Base-by-base conservation (phyloP, 371 early-diverging fungal genomes). In the Choanephora cucurbitarum region DNA sequence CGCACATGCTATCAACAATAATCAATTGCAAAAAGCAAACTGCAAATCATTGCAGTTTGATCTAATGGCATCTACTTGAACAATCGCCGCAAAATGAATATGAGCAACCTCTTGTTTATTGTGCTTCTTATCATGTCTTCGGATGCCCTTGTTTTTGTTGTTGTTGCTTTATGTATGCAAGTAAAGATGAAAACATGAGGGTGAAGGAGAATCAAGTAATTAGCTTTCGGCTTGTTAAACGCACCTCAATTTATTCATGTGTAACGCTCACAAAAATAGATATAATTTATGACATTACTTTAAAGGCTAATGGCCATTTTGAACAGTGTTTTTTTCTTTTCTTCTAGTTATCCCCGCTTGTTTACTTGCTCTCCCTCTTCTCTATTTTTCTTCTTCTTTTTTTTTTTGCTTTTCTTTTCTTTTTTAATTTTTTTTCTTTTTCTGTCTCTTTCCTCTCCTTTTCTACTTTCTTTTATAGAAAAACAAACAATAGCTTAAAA, bases 181-280 rank as follows among this genome's bases (percentile, higher is more conserved):
- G 7, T 28, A 28, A 5, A 28, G 28, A 28, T 28, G 28, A 28
- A 28, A n/a, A n/a, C n/a, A n/a, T n/a, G n/a, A 7, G 28, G 7
- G 28, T 7, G 11, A 43, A 44, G 44, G 49, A 44, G 44, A 13
- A 10, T 1, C 28, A 37, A 14, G 37, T 37, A 37, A 37, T 37
- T 21, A 33, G 18, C 5, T 18, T n/a, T 44, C 58, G 58, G 58
- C 39, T 40, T 31, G 41, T 40, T 45, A 58, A 58, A 42, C 21
- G 46, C 42, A 43, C 49, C 48, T 49, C 44, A 60, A 60, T 60
- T 60, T 60, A 60, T 31, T 41, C 48, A 55, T 28, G 61, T 60
- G 61, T 60, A 60, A 60, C 61, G 17, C n/a, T 22, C 17, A 55
- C 55, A 60, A 50, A 60, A 60, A 60, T 60, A 60, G 61, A 60